These are phyloP conservation scores for Cryptococcus deneoformans DNA, from an alignment of 1,284 basidiomycete species.

Conservation along the genomic window DNA sequence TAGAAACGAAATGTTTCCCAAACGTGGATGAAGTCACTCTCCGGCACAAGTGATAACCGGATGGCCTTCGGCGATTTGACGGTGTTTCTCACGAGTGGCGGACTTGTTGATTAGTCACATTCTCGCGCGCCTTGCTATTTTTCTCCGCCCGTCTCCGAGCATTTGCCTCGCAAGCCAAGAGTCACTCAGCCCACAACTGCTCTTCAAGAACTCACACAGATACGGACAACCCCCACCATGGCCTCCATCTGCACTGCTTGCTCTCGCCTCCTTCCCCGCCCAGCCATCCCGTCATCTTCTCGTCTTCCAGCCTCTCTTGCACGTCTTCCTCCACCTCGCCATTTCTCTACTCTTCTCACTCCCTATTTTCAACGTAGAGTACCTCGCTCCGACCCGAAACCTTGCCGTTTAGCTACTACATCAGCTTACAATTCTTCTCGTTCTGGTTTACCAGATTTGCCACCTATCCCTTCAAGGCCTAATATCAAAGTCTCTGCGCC, in stretches of 20 bases:
- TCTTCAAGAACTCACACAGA: no score
- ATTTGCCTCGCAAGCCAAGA: no score
- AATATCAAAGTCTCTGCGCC: conserved; percentile 34
- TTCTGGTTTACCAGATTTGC: conserved; percentile 5
- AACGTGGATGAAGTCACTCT: not conserved
- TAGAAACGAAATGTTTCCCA: not conserved
- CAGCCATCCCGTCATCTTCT: not conserved
- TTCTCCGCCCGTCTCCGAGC: no score
- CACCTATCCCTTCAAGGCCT: conserved; percentile 7
- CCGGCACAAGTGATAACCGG: no score
- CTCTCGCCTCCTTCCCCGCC: not conserved
- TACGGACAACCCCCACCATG: not conserved
- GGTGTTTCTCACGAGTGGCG: no score
- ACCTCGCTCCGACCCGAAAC: not conserved
- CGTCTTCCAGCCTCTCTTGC: not conserved
- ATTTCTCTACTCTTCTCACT: not conserved
- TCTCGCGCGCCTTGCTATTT: no score
- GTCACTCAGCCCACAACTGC: no score
- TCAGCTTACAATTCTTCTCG: conserved; percentile 5
- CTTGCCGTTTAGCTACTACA: conserved; percentile 6
- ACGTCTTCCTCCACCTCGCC: not conserved
- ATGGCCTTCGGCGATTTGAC: no score
- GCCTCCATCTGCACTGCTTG: not conserved
- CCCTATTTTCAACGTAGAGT: not conserved
- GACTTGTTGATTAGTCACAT: no score